Base-by-base conservation (phyloP, 805 yeast species). In the Yamadazyma olivae region DNA sequence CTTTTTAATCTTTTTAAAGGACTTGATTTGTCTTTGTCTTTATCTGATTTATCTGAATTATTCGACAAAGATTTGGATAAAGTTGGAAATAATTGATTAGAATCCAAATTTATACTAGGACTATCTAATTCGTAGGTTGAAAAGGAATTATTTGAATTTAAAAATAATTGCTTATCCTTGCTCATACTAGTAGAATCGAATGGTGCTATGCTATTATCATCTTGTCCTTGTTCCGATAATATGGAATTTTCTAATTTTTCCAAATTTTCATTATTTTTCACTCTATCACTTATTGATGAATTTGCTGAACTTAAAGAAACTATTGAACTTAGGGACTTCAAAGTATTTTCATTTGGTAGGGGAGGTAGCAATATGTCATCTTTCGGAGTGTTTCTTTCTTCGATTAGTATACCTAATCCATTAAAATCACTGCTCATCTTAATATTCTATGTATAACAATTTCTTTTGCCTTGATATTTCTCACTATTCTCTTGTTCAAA, bases 1-100 rank as follows among this genome's bases (percentile, higher is more conserved):
- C 61, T 61, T 37, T 61, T 64, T 33, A 66, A 50, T 32, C 67
- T 51, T 34, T 56, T 57, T 39, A 64, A 50, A 2, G 70, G 71
- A 33, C 59, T 50, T 17, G 33, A 32, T 13, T 20, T 37, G 5
- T 27, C 17, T n/a, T 31, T 30, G 8, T 20, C 17, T 14, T 30
- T 35, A 12, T 14, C 20, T 7, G 28, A 25, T 6, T 17, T 17
- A n/a, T 15, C 24, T 17, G 29, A 16, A 9, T 25, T 23, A 25
- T 33, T 35, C 10, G 24, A 29, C 8, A 17, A 15, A 12, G 30
- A n/a, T 19, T 36, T 39, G 5, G 49, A 39, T n/a, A 41, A 18
- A 14, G 36, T 33, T 8, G 44, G 45, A 26, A 41, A 44, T 15
- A 41, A 21, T 12, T 41, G 39, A 22, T 36, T 20, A 55, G 45